phyloP scores from a whole-genome alignment of 805 yeast genomes.

The Cyberlindnera suaveolens region DNA sequence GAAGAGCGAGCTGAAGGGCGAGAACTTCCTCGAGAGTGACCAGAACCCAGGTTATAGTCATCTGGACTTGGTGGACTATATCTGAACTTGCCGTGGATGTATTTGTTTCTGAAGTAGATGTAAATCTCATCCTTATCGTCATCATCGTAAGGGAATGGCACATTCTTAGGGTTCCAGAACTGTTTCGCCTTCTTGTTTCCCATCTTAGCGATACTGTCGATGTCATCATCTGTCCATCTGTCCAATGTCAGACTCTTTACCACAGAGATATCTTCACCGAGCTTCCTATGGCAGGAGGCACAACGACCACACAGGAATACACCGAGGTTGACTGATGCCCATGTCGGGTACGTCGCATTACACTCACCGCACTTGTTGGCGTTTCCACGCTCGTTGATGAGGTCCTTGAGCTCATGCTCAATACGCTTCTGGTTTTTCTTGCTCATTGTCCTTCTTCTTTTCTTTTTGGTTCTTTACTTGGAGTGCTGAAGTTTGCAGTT shows the following conservation, averaged over 20 bases:
- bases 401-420: conserved; percentile 49
- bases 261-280: conserved; percentile 54
- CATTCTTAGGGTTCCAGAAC: conserved; percentile 63
- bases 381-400: conserved; percentile 55
- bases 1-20: conserved; percentile 6
- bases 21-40: background rate
- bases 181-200: conserved; percentile 60
- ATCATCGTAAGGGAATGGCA: conserved; percentile 69
- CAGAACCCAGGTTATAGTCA: conserved; percentile 21
- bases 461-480: background rate
- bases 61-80: conserved; percentile 23
- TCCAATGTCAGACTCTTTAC: conserved; percentile 74
- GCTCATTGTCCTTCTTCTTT: background rate
- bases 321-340: conserved; percentile 40
- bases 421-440: conserved; percentile 32
- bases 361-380: conserved; percentile 79
- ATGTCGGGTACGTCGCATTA: conserved; percentile 53
- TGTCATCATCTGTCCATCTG: conserved; percentile 54
- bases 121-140: conserved; percentile 61
- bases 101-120: conserved; percentile 59
- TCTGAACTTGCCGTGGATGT: conserved; percentile 53
- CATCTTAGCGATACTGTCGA: conserved; percentile 34
- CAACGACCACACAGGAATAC: conserved; percentile 79
- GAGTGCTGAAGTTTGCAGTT: background rate
- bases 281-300: conserved; percentile 67